Percentiles rank a stretch among this genome's conserved stretches.
phyloP scores from a whole-genome alignment of 371 early-diverging fungal species.

The Batkoa obscura region DNA sequence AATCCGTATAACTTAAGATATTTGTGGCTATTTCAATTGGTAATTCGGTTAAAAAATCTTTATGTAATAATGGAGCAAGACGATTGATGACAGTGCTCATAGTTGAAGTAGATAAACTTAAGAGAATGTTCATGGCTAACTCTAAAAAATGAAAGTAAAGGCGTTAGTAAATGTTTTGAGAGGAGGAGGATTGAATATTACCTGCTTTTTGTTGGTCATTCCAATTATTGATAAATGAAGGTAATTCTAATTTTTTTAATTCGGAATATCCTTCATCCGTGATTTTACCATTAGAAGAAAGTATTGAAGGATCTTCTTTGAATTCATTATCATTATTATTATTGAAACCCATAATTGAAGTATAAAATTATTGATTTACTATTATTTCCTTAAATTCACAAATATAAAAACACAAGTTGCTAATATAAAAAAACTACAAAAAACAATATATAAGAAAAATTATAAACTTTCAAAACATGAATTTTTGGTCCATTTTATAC shows the following conservation, averaged over 20 bases:
- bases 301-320: too few species aligned
- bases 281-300: too few species aligned
- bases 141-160: conserved; percentile 17
- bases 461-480: too few species aligned
- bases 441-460: too few species aligned
- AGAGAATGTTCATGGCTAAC: conserved; percentile 40
- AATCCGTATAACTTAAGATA: conserved; percentile 32
- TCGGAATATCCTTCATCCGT: conserved; percentile 10
- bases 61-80: conserved; percentile 33
- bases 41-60: conserved; percentile 37
- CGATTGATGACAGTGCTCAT: conserved; percentile 29
- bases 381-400: too few species aligned
- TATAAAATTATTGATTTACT: too few species aligned
- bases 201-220: conserved; percentile 44
- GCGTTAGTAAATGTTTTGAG: background rate
- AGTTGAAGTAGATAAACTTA: conserved; percentile 30
- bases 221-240: conserved; percentile 23
- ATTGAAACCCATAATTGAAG: too few species aligned
- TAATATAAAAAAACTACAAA: too few species aligned
- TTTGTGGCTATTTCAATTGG: conserved; percentile 41
- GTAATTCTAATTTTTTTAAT: conserved; percentile 21
- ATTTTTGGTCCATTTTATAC: too few species aligned
- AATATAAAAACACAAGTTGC: too few species aligned
- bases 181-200: conserved; percentile 8
- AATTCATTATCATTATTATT: too few species aligned